Evolutionary conservation across 78 protist genomes (phyloP).

Genomic region (Dictyostelium discoideum): dicty_2.7 NC_007088.5:2997001-2997500

Average conservation of each 20-base stretch:
- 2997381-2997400: neutral
- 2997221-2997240: neutral
- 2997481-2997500: neutral
- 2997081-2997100: neutral
- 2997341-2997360: neutral
- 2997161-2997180: neutral
- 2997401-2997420: neutral
- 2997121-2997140: neutral
- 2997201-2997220: neutral
- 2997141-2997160: neutral
- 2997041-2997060: too few relatives aligned
- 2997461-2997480: conserved; percentile 2
- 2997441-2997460: neutral
- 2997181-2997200: neutral
- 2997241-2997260: neutral
- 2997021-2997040: too few relatives aligned
- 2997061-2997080: neutral
- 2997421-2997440: neutral
- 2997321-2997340: conserved; percentile 1
- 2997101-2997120: neutral
- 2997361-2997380: neutral
- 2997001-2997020: too few relatives aligned
- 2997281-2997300: neutral
- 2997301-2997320: neutral
- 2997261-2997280: neutral